Conservation (phyloP, 352 stramenopile genomes). For the Phytophthora capsici region DNA sequence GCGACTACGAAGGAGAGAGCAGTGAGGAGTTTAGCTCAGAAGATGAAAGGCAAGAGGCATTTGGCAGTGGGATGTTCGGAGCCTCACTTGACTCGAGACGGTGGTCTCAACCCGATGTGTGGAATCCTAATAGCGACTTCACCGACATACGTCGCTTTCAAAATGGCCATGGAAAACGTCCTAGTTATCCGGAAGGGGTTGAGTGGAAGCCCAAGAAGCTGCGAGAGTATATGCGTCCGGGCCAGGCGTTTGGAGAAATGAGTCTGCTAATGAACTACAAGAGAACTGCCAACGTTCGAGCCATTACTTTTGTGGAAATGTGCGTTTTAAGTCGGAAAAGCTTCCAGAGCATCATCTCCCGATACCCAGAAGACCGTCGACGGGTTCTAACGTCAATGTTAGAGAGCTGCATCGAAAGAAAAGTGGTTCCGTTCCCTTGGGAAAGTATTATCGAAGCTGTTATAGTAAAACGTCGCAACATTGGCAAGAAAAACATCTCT, state of each 20-base stretch:
- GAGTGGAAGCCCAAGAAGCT: background rate
- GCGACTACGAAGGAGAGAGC: background rate
- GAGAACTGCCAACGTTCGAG: constrained; percentile 25
- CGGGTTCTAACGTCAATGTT: constrained; percentile 19
- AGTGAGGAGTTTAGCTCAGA: background rate
- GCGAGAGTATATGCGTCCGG: background rate
- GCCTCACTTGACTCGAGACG: background rate
- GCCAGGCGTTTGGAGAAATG: constrained; percentile 44
- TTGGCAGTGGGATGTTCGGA: background rate
- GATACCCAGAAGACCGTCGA: constrained; percentile 19
- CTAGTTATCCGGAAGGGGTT: background rate
- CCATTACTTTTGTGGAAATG: constrained; percentile 32
- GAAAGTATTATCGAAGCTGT: constrained; percentile 14
- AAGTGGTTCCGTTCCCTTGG: constrained; percentile 17
- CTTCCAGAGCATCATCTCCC: constrained; percentile 18
- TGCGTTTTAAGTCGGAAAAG: constrained; percentile 7
- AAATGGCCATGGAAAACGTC: background rate
- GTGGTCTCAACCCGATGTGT: background rate
- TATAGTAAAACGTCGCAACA: background rate
- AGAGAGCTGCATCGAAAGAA: constrained; percentile 16
- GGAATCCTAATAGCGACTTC: background rate
- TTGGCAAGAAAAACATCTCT: background rate
- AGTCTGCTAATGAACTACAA: constrained; percentile 42
- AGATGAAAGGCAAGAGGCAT: background rate
- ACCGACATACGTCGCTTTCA: background rate